Evolutionary conservation across 345 rosid species (phyloP).

Genomic region (Pugionium cornutum): DNA sequence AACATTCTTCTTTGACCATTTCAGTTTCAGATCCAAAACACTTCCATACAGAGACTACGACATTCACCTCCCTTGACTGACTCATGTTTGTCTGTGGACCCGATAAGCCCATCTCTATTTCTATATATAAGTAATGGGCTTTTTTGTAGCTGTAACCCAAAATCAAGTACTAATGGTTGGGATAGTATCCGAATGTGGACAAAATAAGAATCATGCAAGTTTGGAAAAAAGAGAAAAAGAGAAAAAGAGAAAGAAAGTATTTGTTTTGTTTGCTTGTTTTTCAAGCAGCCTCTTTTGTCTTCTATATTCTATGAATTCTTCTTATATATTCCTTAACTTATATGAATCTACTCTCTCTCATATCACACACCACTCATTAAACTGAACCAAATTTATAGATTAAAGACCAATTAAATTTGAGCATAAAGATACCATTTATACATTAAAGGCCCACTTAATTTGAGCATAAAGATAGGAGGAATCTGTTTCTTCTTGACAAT

Average conservation of each 20-base stretch:
- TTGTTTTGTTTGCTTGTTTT: conserved; percentile 34
- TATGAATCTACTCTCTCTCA: conserved; percentile 33
- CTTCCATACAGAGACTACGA: conserved; percentile 10
- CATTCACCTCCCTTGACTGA: conserved; percentile 6
- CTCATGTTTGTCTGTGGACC: not conserved
- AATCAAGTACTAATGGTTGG: too few relatives aligned
- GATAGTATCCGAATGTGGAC: too few relatives aligned
- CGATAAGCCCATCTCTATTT: too few relatives aligned
- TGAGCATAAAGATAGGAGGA: too few relatives aligned
- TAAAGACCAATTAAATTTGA: too few relatives aligned
- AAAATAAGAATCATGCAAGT: conserved; percentile 18
- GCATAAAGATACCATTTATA: too few relatives aligned
- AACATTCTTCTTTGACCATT: conserved; percentile 34
- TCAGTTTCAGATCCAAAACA: not conserved
- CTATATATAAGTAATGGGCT: too few relatives aligned
- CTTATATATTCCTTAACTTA: not conserved
- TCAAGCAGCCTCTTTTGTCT: conserved; percentile 20
- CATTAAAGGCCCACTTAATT: too few relatives aligned
- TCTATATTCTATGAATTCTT: conserved; percentile 24
- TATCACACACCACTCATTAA: conserved; percentile 16
- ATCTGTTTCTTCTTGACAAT: too few relatives aligned
- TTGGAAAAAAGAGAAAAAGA: conserved; percentile 7
- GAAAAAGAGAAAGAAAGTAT: conserved; percentile 10
- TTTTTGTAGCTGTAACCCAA: too few relatives aligned
- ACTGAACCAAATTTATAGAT: not conserved